These are phyloP conservation scores for Lecanicillium sp. DNA, from an alignment of 2,329 filamentous ascomycete genomes.

Conservation along the genomic window DNA sequence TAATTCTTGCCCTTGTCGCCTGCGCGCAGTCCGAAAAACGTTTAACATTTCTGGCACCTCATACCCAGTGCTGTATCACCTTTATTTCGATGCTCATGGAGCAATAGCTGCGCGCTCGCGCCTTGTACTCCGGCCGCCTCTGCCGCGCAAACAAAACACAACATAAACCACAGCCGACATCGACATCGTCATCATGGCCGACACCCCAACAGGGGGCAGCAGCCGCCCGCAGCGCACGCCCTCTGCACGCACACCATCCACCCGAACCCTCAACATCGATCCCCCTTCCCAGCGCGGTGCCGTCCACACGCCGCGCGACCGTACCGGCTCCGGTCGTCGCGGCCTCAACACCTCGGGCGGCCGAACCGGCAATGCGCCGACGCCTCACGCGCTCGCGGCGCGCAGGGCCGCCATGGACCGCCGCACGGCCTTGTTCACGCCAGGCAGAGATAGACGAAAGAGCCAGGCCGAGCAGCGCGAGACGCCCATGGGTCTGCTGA, in stretches of 20 bases:
- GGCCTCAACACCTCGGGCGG: conserved; percentile 34
- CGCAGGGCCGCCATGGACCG: conserved; percentile 50
- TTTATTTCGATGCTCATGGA: too few species aligned
- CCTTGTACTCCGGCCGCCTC: too few species aligned
- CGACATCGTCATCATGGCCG: conserved; percentile 5
- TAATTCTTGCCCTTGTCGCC: too few species aligned
- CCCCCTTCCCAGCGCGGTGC: conserved; percentile 31
- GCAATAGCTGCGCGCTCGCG: too few species aligned
- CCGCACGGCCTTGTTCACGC: conserved; percentile 52
- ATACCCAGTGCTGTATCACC: too few species aligned
- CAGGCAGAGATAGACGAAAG: conserved; percentile 49
- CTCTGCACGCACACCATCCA: conserved; percentile 20
- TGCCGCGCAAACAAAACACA: background rate
- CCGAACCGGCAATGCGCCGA: conserved; percentile 36
- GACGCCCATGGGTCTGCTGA: conserved; percentile 45
- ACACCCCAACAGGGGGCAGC: conserved; percentile 5
- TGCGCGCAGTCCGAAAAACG: too few species aligned
- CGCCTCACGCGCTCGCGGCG: conserved; percentile 55
- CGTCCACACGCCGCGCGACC: conserved; percentile 35
- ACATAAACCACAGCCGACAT: background rate
- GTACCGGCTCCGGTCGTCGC: conserved; percentile 19
- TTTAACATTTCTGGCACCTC: too few species aligned
- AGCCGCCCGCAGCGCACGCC: conserved; percentile 2
- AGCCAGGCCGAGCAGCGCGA: conserved; percentile 50
- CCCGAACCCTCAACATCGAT: conserved; percentile 23